A percentile compares a stretch with the other conserved stretches of the same genome.
Evolutionary conservation across 768 basidiomycete species (phyloP).

Genomic region (Chalciporus piperatus): DNA sequence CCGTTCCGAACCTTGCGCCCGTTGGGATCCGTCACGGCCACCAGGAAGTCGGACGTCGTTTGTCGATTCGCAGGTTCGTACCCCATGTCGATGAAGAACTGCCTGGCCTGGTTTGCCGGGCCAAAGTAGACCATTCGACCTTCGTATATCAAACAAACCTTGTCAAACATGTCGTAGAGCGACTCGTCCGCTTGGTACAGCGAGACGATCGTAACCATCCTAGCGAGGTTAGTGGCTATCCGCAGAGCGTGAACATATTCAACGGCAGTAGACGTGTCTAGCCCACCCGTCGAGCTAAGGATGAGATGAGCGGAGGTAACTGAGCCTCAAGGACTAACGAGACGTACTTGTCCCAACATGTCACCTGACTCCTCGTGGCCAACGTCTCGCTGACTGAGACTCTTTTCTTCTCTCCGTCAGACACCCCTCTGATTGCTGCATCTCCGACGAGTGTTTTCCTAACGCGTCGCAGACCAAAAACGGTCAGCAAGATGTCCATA

Average conservation of each 20-base stretch:
- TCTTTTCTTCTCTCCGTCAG: constrained; percentile 79
- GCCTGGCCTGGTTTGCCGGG: constrained; percentile 46
- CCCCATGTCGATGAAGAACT: constrained; percentile 60
- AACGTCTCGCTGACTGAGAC: constrained; percentile 76
- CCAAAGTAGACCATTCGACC: constrained; percentile 63
- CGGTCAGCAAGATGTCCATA: constrained; percentile 52
- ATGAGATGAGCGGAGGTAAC: no score
- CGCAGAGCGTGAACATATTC: constrained; percentile 73
- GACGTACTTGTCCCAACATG: constrained; percentile 68
- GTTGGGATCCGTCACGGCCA: constrained; percentile 59
- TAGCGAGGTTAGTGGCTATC: constrained; percentile 57
- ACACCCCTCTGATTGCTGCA: constrained; percentile 69
- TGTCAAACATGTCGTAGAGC: constrained; percentile 65
- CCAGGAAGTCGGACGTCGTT: constrained; percentile 63
- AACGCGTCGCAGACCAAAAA: constrained; percentile 77
- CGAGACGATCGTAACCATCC: constrained; percentile 65
- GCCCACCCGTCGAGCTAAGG: constrained; percentile 50
- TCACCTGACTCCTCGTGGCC: constrained; percentile 67
- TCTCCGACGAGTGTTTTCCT: constrained; percentile 77
- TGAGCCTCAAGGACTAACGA: no score
- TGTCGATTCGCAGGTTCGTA: constrained; percentile 54
- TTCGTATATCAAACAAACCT: constrained; percentile 62
- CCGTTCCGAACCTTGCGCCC: constrained; percentile 49
- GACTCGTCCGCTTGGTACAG: constrained; percentile 84
- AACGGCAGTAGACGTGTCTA: constrained; percentile 68